These are phyloP conservation scores for Diaporthe eres DNA, from an alignment of 2,329 filamentous ascomycete genomes.

Conservation along the genomic window DNA sequence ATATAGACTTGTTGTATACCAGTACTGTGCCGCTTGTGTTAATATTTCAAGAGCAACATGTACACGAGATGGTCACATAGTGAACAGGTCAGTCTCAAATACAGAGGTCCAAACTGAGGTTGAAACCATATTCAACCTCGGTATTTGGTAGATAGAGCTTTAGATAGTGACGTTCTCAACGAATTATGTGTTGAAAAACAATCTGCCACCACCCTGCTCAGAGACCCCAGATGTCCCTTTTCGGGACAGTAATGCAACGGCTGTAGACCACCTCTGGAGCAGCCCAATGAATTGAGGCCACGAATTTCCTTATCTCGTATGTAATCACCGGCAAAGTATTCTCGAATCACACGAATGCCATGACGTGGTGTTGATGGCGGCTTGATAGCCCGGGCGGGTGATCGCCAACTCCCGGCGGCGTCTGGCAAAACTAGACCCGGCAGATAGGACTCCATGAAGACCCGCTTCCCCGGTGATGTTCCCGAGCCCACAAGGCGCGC, in stretches of 20 bases:
- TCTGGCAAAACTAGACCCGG: too few species aligned
- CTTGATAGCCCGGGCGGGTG: not conserved
- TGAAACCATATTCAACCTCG: not conserved
- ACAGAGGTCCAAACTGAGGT: not conserved
- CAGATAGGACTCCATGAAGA: not conserved
- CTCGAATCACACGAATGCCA: not conserved
- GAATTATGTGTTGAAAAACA: not conserved
- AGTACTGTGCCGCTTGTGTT: not conserved
- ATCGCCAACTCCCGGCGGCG: not conserved
- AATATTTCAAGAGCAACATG: not conserved
- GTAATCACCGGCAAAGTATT: not conserved
- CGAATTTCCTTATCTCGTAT: not conserved
- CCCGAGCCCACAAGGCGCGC: too few species aligned
- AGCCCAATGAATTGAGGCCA: not conserved
- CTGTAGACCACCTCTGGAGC: not conserved
- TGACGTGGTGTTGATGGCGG: not conserved
- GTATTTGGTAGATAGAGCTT: not conserved
- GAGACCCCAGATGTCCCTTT: not conserved
- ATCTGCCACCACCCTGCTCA: not conserved
- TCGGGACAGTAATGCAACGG: not conserved
- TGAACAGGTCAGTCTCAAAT: not conserved
- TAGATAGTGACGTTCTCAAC: not conserved
- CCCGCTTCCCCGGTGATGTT: not conserved
- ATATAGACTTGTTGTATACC: not conserved
- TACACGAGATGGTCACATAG: not conserved